A percentile compares a stretch with the other conserved stretches of the same genome.
Evolutionary conservation across 2,329 filamentous ascomycete genomes (phyloP).

Genomic region (Paecilomyces sp.): DNA sequence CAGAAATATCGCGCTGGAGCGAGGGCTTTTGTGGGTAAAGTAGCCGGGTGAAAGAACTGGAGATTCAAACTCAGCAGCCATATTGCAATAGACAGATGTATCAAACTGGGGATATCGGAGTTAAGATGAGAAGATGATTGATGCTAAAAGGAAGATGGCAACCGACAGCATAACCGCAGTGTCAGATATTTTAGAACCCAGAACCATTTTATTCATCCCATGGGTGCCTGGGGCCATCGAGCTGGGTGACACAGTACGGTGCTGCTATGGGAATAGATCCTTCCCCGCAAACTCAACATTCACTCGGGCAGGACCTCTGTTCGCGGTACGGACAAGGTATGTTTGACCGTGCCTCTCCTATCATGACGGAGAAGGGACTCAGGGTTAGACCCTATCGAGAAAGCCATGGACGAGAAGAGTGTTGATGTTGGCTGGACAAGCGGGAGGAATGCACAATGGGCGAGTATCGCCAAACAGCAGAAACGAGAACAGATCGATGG

Average conservation of each 20-base stretch:
- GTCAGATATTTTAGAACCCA: background rate
- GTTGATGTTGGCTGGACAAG: background rate
- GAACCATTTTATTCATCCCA: background rate
- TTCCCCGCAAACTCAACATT: background rate
- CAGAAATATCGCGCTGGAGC: slow-evolving; percentile 16
- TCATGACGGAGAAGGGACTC: background rate
- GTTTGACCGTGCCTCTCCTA: background rate
- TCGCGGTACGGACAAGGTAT: background rate
- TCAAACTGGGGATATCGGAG: background rate
- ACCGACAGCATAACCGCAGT: background rate
- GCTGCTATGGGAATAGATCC: background rate
- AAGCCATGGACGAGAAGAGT: background rate
- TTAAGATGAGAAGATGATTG: background rate
- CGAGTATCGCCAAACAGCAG: background rate
- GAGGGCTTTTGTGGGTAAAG: background rate
- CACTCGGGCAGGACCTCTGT: background rate
- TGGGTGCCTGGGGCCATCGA: background rate
- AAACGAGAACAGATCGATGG: background rate
- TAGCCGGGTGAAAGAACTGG: slow-evolving; percentile 11
- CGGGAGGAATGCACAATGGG: background rate
- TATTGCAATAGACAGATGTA: slow-evolving; percentile 1
- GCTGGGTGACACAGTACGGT: background rate
- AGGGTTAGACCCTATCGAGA: background rate
- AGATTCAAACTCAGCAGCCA: slow-evolving; percentile 21
- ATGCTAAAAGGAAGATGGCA: background rate